A percentile compares a stretch with the other conserved stretches of the same genome.
phyloP scores from a whole-genome alignment of 1,284 basidiomycete species.

The Sanguinoderma infundibulare region DNA sequence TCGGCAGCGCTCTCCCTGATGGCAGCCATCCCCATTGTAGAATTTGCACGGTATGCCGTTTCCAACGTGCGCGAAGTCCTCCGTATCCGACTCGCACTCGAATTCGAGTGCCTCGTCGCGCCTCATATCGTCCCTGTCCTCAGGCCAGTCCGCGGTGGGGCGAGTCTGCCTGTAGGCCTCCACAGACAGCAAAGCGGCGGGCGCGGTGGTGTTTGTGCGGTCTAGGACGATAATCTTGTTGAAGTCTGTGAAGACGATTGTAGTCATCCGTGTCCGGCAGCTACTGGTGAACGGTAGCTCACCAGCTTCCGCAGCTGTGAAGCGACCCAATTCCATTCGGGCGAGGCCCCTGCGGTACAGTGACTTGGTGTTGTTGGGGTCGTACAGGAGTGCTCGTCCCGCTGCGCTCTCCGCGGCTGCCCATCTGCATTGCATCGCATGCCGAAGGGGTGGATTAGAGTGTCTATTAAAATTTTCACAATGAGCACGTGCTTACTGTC shows the following conservation, averaged over 20 bases:
- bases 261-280: too few relatives aligned
- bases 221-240: not conserved
- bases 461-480: too few relatives aligned
- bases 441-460: too few relatives aligned
- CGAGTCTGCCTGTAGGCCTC: not conserved
- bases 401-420: conserved; percentile 47
- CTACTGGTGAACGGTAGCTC: not conserved
- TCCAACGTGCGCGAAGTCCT: conserved; percentile 52
- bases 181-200: not conserved
- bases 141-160: not conserved
- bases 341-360: conserved; percentile 48
- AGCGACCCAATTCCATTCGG: conserved; percentile 40
- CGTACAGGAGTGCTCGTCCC: conserved; percentile 42
- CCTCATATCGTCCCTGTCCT: too few relatives aligned
- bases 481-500: conserved; percentile 33
- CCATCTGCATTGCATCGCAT: conserved; percentile 21
- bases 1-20: conserved; percentile 42
- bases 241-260: not conserved
- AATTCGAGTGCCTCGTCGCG: conserved; percentile 32
- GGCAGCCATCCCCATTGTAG: conserved; percentile 52
- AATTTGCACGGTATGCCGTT: conserved; percentile 54
- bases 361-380: conserved; percentile 47
- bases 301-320: conserved; percentile 45
- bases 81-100: conserved; percentile 44
- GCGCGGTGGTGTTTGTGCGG: not conserved